Evolutionary conservation across 2,329 filamentous ascomycete genomes (phyloP), one percentile per base, ranked within the genome.

Genomic region (Pseudofabraea citricarpa): DNA sequence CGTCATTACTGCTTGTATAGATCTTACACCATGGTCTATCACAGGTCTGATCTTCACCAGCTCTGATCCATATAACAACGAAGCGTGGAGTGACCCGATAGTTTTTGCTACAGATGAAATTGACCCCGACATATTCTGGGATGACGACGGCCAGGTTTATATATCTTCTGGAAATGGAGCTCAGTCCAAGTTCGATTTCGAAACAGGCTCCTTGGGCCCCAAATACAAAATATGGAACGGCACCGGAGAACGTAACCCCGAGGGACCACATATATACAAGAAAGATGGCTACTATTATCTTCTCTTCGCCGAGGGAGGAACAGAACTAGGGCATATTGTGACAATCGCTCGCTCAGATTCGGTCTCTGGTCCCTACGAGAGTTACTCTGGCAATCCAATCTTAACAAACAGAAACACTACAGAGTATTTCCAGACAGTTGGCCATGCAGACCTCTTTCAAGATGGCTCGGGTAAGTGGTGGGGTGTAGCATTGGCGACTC

Each of bases 361-460:
- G 56, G 57, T 79, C 45, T 76, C 75, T 65, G 81, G 81, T 0
- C 80, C 80, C 0, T 85, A 82, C 60, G 75, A 81, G 53, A 60
- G 61, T 2, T 63, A 64, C 40, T 58, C 63, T 0, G 47, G 56
- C 13, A 72, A 72, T 35, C 62, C 67, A 3, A 59, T 72, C n/a
- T 52, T 71, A 8, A 64, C 68, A 0, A 65, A 64, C 13, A 57
- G 55, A 29, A 60, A 63, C n/a, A 63, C 65, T 0, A 57, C 61
- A 0, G 46, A 61, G 24, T 70, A 69, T 46, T 63, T 61, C 62
- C 75, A 79, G 49, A 74, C 74, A 2, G 69, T 77, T 0, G 77
- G 77, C 0, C 77, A 81, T 41, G 71, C 73, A 1, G 76, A 81
- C 48, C 47, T 80, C 2, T 79, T 81, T 46, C 69, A 75, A 37